Percentiles rank a stretch among this genome's conserved stretches.
phyloP scores from a whole-genome alignment of 208 protist species.

The Crithidia mellificae region DNA sequence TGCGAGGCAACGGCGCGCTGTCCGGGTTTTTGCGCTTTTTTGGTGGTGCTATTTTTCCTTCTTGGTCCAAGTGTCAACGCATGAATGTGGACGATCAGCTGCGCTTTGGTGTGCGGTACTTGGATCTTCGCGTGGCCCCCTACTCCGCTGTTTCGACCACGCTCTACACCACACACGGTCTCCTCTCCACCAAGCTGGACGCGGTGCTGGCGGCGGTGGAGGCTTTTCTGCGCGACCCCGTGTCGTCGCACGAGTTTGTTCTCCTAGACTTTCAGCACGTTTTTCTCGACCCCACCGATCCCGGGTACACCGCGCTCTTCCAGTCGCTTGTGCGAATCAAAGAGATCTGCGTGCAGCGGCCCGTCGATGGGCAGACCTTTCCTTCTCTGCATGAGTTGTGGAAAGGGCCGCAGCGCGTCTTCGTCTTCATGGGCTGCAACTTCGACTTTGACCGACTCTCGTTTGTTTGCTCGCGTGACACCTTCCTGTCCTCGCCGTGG shows the following conservation, averaged over 20 bases:
- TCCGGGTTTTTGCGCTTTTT: constrained; percentile 31
- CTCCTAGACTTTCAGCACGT: constrained; percentile 66
- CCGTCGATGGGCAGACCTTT: constrained; percentile 12
- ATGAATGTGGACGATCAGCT: constrained; percentile 53
- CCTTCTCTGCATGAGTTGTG: constrained; percentile 40
- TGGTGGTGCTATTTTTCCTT: constrained; percentile 14
- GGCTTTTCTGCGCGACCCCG: constrained; percentile 28
- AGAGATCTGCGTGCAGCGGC: constrained; percentile 33
- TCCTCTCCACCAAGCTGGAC: constrained; percentile 35
- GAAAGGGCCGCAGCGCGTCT: constrained; percentile 36
- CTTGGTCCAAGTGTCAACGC: constrained; percentile 55
- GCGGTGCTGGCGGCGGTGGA: constrained; percentile 32
- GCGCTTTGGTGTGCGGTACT: constrained; percentile 48
- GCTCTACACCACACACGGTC: constrained; percentile 47
- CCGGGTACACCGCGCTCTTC: constrained; percentile 29
- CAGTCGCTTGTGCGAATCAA: constrained; percentile 24
- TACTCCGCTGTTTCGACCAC: not conserved
- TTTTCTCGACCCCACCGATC: constrained; percentile 16
- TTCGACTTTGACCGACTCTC: constrained; percentile 18
- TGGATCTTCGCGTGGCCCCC: constrained; percentile 44
- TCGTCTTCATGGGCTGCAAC: constrained; percentile 43
- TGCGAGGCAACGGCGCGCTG: constrained; percentile 13
- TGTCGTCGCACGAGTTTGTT: constrained; percentile 42
- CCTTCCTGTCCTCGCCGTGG: constrained; percentile 40
- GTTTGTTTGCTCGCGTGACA: constrained; percentile 23